Evolutionary conservation across 495 filamentous ascomycete genomes (phyloP).

Genomic region (Penicilliopsis zonata): DNA sequence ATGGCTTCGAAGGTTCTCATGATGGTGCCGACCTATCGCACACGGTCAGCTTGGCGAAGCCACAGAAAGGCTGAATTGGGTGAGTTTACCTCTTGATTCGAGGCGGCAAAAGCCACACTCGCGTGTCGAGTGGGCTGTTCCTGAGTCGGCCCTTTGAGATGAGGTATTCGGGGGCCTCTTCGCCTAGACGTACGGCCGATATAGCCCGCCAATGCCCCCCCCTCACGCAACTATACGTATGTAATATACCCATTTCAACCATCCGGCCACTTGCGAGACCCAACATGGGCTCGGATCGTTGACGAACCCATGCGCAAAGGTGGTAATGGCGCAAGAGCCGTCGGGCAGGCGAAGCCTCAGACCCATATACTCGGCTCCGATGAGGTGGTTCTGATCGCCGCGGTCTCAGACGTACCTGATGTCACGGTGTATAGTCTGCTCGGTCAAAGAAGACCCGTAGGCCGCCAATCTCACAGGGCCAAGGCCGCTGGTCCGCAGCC

Average conservation of each 20-base stretch:
- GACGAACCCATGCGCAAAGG: background rate
- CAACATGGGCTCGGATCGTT: background rate
- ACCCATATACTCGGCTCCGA: background rate
- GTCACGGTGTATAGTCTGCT: conserved; percentile 1
- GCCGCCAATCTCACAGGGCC: background rate
- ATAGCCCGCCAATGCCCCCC: background rate
- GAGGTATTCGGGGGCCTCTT: too few species aligned
- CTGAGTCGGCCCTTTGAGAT: too few species aligned
- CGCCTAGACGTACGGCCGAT: too few species aligned
- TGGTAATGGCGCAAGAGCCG: background rate
- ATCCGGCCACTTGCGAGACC: background rate
- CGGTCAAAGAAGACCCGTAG: background rate
- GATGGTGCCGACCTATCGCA: background rate
- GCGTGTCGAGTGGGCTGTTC: too few species aligned
- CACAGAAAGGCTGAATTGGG: too few species aligned
- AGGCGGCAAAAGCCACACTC: too few species aligned
- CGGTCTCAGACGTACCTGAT: too few species aligned
- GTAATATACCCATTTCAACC: background rate
- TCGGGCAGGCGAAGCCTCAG: background rate
- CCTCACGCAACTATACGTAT: background rate
- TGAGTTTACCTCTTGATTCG: too few species aligned
- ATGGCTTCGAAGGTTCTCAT: background rate
- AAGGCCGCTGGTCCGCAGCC: background rate
- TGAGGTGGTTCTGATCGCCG: too few species aligned
- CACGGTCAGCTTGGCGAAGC: too few species aligned